Evolutionary conservation across 768 basidiomycete genomes (phyloP).

Genomic region (Termitomyces heimii): DNA sequence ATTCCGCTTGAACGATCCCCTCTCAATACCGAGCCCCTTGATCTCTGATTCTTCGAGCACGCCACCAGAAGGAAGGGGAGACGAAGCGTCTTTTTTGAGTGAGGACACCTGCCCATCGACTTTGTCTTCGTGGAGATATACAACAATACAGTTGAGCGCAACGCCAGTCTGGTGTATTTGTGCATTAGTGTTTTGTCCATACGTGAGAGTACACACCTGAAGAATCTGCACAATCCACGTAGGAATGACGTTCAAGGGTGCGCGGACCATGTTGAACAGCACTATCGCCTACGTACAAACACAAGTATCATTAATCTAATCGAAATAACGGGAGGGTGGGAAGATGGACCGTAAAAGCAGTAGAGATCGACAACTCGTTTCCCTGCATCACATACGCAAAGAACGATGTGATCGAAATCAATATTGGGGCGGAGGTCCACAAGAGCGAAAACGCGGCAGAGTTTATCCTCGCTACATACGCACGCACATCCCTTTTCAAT

Average conservation of each 20-base stretch:
- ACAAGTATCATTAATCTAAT: neutral
- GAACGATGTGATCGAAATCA: slow-evolving; percentile 80
- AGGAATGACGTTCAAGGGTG: slow-evolving; percentile 77
- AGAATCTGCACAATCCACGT: slow-evolving; percentile 74
- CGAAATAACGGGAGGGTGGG: neutral
- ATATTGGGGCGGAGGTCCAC: slow-evolving; percentile 73
- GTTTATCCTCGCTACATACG: slow-evolving; percentile 56
- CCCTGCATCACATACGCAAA: slow-evolving; percentile 65
- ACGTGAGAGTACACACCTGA: slow-evolving; percentile 29
- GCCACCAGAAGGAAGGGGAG: slow-evolving; percentile 11
- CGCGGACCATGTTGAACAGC: slow-evolving; percentile 78
- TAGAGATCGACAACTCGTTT: slow-evolving; percentile 67
- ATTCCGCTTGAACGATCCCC: too few species aligned
- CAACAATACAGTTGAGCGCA: slow-evolving; percentile 61
- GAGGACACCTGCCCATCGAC: slow-evolving; percentile 62
- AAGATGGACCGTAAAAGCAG: slow-evolving; percentile 73
- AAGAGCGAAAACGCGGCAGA: slow-evolving; percentile 62
- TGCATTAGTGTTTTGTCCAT: neutral
- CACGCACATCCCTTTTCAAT: neutral
- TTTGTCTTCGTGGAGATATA: slow-evolving; percentile 73
- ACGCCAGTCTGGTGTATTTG: slow-evolving; percentile 41
- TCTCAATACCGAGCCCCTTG: too few species aligned
- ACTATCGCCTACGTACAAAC: slow-evolving; percentile 47
- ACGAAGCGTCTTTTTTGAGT: slow-evolving; percentile 34
- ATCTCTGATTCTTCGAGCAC: too few species aligned